phyloP scores from a whole-genome alignment of 2,329 filamentous ascomycete species.

The Myriangium duriaei region DNA sequence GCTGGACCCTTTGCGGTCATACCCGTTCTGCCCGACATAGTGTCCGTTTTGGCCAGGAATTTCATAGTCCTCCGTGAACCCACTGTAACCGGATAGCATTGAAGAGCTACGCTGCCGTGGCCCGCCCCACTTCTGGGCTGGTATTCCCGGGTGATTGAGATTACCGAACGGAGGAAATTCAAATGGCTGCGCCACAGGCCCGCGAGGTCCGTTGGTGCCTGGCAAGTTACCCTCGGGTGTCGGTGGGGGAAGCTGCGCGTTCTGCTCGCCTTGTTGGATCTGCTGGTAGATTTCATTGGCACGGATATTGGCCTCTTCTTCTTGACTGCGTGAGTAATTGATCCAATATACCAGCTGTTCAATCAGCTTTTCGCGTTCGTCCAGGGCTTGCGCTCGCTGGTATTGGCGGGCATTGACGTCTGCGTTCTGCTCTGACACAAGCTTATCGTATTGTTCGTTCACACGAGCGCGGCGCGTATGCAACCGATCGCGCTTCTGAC shows the following conservation, averaged over 20 bases:
- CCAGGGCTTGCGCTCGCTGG: slow-evolving; percentile 17
- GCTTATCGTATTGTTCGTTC: slow-evolving; percentile 57
- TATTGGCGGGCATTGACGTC: slow-evolving; percentile 23
- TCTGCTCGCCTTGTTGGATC: slow-evolving; percentile 18
- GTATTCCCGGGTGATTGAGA: slow-evolving; percentile 1
- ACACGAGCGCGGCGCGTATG: slow-evolving; percentile 59
- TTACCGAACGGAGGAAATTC: slow-evolving; percentile 12
- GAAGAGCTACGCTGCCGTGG: slow-evolving; percentile 37
- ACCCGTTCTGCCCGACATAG: background rate
- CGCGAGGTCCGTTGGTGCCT: slow-evolving; percentile 30
- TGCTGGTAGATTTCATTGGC: slow-evolving; percentile 28
- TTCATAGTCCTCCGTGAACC: slow-evolving; percentile 32
- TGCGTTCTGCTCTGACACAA: slow-evolving; percentile 56
- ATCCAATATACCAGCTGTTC: slow-evolving; percentile 27
- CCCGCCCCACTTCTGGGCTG: slow-evolving; percentile 14
- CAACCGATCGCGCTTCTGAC: slow-evolving; percentile 61
- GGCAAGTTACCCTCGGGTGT: slow-evolving; percentile 46
- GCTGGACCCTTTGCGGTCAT: slow-evolving; percentile 12
- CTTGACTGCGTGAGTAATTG: slow-evolving; percentile 25
- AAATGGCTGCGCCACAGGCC: slow-evolving; percentile 9
- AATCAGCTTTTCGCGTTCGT: slow-evolving; percentile 27
- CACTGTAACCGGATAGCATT: slow-evolving; percentile 40
- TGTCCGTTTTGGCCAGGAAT: slow-evolving; percentile 9
- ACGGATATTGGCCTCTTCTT: slow-evolving; percentile 27
- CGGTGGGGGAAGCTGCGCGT: slow-evolving; percentile 15